phyloP scores from a whole-genome alignment of 2,329 filamentous ascomycete species.

The Mollisiaceae sp. region DNA sequence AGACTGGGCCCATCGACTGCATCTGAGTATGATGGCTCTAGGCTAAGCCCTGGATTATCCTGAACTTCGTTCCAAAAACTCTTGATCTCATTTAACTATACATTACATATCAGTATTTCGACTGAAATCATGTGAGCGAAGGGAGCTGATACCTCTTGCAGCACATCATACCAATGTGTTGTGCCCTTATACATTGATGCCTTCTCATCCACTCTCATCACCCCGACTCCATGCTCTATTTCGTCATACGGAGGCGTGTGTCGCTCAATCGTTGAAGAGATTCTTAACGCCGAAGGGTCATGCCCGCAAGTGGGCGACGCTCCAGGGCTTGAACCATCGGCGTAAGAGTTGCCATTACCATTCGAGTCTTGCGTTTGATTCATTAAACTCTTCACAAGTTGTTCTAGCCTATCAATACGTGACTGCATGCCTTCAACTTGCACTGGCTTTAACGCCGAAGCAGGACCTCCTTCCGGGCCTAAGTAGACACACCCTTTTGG shows the following conservation, averaged over 20 bases:
- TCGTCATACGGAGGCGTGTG: constrained; percentile 69
- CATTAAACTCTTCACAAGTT: constrained; percentile 52
- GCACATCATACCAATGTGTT: constrained; percentile 79
- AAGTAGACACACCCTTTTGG: constrained; percentile 82
- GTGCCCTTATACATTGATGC: constrained; percentile 81
- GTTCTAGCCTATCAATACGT: constrained; percentile 43
- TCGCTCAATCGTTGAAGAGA: not conserved
- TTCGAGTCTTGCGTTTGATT: constrained; percentile 53
- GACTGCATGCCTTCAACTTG: constrained; percentile 80
- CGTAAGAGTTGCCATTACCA: not conserved
- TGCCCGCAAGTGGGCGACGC: constrained; percentile 8
- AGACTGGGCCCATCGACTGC: constrained; percentile 66
- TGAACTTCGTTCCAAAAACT: constrained; percentile 82
- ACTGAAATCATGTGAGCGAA: not conserved
- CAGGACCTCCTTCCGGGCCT: constrained; percentile 60
- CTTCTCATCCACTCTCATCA: constrained; percentile 73
- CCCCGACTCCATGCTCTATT: constrained; percentile 72
- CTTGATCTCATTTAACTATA: constrained; percentile 32
- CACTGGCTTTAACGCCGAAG: constrained; percentile 78
- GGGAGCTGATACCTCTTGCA: constrained; percentile 61
- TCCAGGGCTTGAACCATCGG: constrained; percentile 49
- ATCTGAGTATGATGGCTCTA: constrained; percentile 51
- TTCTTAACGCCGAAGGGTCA: not conserved
- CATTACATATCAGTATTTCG: not conserved
- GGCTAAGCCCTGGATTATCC: constrained; percentile 58